A percentile compares a stretch with the other conserved stretches of the same genome.
Evolutionary conservation across 2,329 filamentous ascomycete genomes (phyloP).

Genomic region (Paraphoma sp.): DNA sequence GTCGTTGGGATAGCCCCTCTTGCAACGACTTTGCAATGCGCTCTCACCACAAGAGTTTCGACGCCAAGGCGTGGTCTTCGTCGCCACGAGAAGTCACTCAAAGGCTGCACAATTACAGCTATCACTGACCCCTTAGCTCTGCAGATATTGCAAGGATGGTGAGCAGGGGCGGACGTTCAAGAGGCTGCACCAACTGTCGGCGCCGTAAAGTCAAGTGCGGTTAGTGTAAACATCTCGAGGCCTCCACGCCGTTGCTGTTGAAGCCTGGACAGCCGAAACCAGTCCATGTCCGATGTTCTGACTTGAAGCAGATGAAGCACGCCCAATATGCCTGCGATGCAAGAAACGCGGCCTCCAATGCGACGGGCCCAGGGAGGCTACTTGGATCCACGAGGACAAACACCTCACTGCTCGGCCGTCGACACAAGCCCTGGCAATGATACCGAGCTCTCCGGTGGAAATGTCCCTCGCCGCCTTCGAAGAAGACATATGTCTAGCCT

Average conservation of each 20-base stretch:
- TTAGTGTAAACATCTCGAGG: conserved; percentile 13
- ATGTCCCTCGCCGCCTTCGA: conserved; percentile 30
- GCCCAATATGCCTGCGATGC: conserved; percentile 33
- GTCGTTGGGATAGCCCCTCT: not conserved
- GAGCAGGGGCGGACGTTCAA: conserved; percentile 36
- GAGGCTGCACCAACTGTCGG: conserved; percentile 35
- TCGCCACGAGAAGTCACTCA: not conserved
- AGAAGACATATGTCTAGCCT: conserved; percentile 34
- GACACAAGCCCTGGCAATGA: not conserved
- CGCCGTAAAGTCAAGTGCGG: conserved; percentile 37
- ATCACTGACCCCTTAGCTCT: not conserved
- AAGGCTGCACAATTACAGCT: no score
- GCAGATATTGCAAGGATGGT: conserved; percentile 22
- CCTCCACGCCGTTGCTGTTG: not conserved
- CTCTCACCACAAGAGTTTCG: not conserved
- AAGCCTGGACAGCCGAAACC: not conserved
- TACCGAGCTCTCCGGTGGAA: conserved; percentile 3
- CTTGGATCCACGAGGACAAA: conserved; percentile 30
- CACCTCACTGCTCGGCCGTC: not conserved
- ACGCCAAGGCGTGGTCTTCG: not conserved
- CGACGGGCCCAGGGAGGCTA: conserved; percentile 29
- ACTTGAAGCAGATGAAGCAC: conserved; percentile 28
- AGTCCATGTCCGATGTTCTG: not conserved
- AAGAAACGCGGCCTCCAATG: conserved; percentile 30
- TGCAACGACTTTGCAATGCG: not conserved